Base-by-base conservation (phyloP, 805 yeast species). In the Phaffomyces thermotolerans region DNA sequence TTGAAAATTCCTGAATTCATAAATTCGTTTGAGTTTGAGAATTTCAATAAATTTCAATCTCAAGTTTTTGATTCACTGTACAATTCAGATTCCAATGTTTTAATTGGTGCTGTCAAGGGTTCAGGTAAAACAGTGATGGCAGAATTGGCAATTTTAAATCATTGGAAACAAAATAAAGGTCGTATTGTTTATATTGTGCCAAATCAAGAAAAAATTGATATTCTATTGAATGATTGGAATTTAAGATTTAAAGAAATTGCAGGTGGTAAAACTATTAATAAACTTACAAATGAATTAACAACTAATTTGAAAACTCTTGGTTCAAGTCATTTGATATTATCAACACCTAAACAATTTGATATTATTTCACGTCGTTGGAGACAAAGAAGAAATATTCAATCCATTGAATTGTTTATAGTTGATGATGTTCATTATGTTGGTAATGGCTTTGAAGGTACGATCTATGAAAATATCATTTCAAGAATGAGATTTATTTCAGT, bases 301-400 rank as follows among this genome's bases (percentile, higher is more conserved):
- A 53, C 62, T 2, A 93, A 89, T 54, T 55, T 81, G 45, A 67
- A 69, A 40, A 52, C 78, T 4, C 53, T 89, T 7, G 78, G 79
- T 1, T 65, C 67, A 27, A 75, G 78, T 44, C 91, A 89, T 58
- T 60, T 91, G 41, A 63, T 87, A 15, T 61, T 91, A 13, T 78
- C 87, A 5, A 88, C 97, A 0, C 95, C 96, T 0, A 69, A 66
- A 20, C 91, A 86, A 49, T 84, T 88, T 68, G 90, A 86, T 48
- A 51, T 67, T 5, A 54, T 89, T 1, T 76, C 95, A 0, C 75
- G 91, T 48, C 71, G 89, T 38, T 90, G 98, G 98, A 81, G 81
- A 52, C 84, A 80, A 50, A 71, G 95, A 44, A 78, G 76, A 50
- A 78, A 78, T 49, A 68, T 91, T 6, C 87, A 82, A 47, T 58